Base-by-base conservation (phyloP, 2,329 filamentous ascomycete genomes). In the Paecilomyces sp. region DNA sequence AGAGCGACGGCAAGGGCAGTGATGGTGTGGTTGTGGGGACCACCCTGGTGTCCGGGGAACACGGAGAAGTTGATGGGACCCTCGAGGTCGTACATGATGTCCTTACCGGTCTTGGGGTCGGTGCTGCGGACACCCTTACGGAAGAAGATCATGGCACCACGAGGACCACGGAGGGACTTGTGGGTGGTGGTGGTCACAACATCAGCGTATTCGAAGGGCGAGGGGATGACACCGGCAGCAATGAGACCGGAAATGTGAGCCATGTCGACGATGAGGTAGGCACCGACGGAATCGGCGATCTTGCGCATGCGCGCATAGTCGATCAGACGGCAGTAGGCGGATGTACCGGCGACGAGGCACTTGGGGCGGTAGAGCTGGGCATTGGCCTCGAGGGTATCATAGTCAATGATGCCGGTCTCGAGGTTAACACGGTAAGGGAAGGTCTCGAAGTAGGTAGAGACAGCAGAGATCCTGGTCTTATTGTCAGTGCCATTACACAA, bases 391-490 rank as follows among this genome's bases (percentile, higher is more conserved):
- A 99, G 84, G 73, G 89, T 89, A 71, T 91, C 88, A 77, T 99
- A 99, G 81, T 99, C 92, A 71, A 99, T 99, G 67, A 93, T 82
- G 61, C 94, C 94, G 5, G 93, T 97, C 63, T 87, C 83, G 72
- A 95, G 90, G 79, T 97, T 86, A 58, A 97, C 84, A 61, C 91
- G 88, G 82, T 99, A 99, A 4, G 94, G 94, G 64, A 99, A 81
- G 36, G 94, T 99, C 81, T 99, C 94, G 75, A 99, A 99, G 81
- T 99, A 99, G 74, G 96, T 97, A 60, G 93, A 97, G 66, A 99
- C 88, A 70, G 92, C 92, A n/a, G 93, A 97, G 74, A 99, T 97
- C 82, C 83, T 88, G 57, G 15, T 50, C 60, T 68, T 18, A 18
- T 18, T 47, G 13, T 47, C 15, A 47, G n/a, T 18, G n/a, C 62